phyloP scores from a whole-genome alignment of 805 yeast genomes.

The Hemisphaericaspora nanyangensis region DNA sequence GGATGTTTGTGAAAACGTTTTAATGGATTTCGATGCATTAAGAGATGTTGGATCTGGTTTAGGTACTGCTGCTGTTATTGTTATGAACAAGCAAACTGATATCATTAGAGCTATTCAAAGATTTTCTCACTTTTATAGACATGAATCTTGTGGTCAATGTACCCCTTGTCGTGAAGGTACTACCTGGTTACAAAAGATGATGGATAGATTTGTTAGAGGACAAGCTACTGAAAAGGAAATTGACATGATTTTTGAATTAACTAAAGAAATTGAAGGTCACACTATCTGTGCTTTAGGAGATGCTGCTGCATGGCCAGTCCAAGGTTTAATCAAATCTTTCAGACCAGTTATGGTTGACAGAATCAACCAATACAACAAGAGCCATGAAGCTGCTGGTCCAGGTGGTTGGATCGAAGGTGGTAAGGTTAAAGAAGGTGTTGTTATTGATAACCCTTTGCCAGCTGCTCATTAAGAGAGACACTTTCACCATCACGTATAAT shows the following conservation, averaged over 20 bases:
- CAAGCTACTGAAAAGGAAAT: constrained; percentile 80
- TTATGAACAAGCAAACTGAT: constrained; percentile 84
- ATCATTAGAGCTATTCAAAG: constrained; percentile 83
- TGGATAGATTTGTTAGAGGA: constrained; percentile 76
- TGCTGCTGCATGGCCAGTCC: constrained; percentile 93
- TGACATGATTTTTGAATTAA: constrained; percentile 78
- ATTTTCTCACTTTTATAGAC: constrained; percentile 79
- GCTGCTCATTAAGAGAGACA: constrained; percentile 37
- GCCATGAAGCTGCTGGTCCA: constrained; percentile 43
- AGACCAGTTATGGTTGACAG: constrained; percentile 78
- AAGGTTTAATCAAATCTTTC: constrained; percentile 82
- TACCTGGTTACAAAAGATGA: constrained; percentile 77
- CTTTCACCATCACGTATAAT: too few relatives aligned
- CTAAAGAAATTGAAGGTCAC: constrained; percentile 87
- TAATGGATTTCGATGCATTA: constrained; percentile 87
- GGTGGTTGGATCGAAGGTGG: constrained; percentile 81
- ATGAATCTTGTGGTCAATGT: constrained; percentile 93
- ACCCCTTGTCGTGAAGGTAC: constrained; percentile 95
- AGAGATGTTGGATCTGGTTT: constrained; percentile 83
- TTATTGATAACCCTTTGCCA: constrained; percentile 58
- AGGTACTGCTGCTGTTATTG: constrained; percentile 92
- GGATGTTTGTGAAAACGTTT: constrained; percentile 58
- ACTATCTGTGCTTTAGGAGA: constrained; percentile 91
- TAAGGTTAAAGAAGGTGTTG: constrained; percentile 57
- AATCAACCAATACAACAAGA: constrained; percentile 56